Base-by-base conservation (phyloP, 768 basidiomycete genomes). In the Gloeopeniophorella convolvens region DNA sequence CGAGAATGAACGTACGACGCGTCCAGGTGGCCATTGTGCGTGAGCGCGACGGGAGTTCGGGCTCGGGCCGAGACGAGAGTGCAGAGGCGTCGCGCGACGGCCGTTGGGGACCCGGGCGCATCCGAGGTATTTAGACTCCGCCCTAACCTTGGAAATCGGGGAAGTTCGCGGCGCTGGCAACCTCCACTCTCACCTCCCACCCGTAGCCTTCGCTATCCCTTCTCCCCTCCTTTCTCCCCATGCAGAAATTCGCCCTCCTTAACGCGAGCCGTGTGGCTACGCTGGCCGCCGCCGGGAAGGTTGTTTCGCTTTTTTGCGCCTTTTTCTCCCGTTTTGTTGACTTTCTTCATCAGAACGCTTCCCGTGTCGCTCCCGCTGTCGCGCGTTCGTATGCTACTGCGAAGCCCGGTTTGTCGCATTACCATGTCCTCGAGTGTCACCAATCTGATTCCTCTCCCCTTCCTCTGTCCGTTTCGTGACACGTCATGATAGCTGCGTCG, bases 331-430 rank as follows among this genome's bases (percentile, higher is more conserved):
- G 13, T 48, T 46, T 36, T 59, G 18, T 41, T 45, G 42, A 43
- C 15, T n/a, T 42, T 30, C 15, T 33, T 24, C 48, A 44, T 37
- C 54, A 75, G 72, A 74, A 66, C 61, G 66, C 64, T 48, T 59
- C 61, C 61, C 63, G 65, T 58, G 68, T 75, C 64, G 72, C 73
- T 53, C 72, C 76, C 63, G 62, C 77, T 62, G 70, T 75, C 51
- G 69, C 82, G 66, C 89, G 95, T 66, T 76, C 86, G 56, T 99
- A 99, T 77, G 96, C 96, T 62, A 93, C 95, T 62, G 94, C 94
- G 63, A 99, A 99, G 76, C 84, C 96, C 72, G 89, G 94, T 97
- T 59, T 59, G 88, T 61, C 45, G 34, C 28, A 24, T 45, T 15
- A 8, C 27, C 15, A 7, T 45, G n/a, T 28, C 42, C 45, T 43